These are phyloP conservation scores for Coleophoma eucalyptorum DNA, from an alignment of 2,329 filamentous ascomycete species.

Conservation along the genomic window DNA sequence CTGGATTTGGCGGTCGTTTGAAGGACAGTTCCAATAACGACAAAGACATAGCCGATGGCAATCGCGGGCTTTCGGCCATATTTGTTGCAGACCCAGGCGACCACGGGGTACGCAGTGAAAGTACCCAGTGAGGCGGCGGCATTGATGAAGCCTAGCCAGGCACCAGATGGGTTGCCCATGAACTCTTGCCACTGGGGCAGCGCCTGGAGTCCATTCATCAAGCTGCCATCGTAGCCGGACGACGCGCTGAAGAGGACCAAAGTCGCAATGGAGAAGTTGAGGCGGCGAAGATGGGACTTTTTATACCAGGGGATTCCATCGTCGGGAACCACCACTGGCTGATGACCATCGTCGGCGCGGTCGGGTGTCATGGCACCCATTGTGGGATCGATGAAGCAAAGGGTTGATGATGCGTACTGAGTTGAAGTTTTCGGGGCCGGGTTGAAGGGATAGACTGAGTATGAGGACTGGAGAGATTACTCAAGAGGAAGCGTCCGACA, in stretches of 20 bases:
- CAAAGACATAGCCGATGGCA: constrained; percentile 27
- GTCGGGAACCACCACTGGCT: too few relatives aligned
- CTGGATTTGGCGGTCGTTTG: constrained; percentile 32
- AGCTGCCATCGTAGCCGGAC: constrained; percentile 13
- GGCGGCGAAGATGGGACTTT: neutral
- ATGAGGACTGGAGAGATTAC: too few relatives aligned
- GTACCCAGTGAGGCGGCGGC: constrained; percentile 26
- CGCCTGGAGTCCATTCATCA: constrained; percentile 33
- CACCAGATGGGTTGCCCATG: constrained; percentile 27
- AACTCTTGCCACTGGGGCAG: constrained; percentile 29
- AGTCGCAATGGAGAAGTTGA: neutral
- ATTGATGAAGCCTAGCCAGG: constrained; percentile 28
- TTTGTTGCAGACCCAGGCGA: constrained; percentile 28
- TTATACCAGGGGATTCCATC: neutral
- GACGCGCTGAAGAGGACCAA: neutral
- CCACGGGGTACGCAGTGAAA: constrained; percentile 30
- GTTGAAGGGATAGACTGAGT: too few relatives aligned
- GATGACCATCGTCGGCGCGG: too few relatives aligned
- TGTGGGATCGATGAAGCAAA: too few relatives aligned
- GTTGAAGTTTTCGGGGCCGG: too few relatives aligned
- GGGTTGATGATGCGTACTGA: too few relatives aligned
- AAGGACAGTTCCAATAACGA: constrained; percentile 31
- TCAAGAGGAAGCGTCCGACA: too few relatives aligned
- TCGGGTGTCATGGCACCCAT: too few relatives aligned
- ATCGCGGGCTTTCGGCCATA: constrained; percentile 24